phyloP scores from a whole-genome alignment of 257 asterid species.

The Buddleja alternifolia region DNA sequence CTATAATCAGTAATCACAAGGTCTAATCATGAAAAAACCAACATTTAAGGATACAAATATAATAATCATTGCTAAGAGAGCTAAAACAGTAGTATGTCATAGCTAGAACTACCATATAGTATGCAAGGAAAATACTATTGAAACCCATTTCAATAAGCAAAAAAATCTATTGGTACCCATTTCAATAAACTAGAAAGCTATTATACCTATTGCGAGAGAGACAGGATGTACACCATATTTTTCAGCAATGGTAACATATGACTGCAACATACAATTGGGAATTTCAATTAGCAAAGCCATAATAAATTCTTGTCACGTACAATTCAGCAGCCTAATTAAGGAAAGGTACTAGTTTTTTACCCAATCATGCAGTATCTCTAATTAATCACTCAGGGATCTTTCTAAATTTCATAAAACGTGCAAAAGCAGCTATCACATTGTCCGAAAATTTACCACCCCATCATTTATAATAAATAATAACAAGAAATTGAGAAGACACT shows the following conservation, averaged over 20 bases:
- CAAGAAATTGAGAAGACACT: conserved; percentile 3
- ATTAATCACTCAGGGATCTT: neutral
- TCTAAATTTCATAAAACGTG: neutral
- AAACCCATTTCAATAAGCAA: conserved; percentile 3
- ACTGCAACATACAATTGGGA: conserved; percentile 46
- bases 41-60: neutral
- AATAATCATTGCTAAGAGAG: neutral
- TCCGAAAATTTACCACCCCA: neutral
- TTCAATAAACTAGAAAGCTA: conserved; percentile 8
- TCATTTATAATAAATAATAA: neutral
- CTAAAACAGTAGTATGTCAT: conserved; percentile 21
- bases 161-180: neutral
- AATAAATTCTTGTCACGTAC: conserved; percentile 1
- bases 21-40: neutral
- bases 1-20: neutral
- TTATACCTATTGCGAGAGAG: conserved; percentile 78
- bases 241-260: conserved; percentile 59
- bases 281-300: conserved; percentile 21
- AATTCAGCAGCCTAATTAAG: conserved; percentile 12
- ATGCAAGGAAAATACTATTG: neutral
- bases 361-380: conserved; percentile 19
- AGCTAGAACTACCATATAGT: neutral
- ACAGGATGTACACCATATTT: conserved; percentile 70
- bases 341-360: neutral
- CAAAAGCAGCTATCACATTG: neutral